Evolutionary conservation across 2,329 filamentous ascomycete genomes (phyloP), one percentile per base, ranked within the genome.

Genomic region (Calonectria multiphialidica): DNA sequence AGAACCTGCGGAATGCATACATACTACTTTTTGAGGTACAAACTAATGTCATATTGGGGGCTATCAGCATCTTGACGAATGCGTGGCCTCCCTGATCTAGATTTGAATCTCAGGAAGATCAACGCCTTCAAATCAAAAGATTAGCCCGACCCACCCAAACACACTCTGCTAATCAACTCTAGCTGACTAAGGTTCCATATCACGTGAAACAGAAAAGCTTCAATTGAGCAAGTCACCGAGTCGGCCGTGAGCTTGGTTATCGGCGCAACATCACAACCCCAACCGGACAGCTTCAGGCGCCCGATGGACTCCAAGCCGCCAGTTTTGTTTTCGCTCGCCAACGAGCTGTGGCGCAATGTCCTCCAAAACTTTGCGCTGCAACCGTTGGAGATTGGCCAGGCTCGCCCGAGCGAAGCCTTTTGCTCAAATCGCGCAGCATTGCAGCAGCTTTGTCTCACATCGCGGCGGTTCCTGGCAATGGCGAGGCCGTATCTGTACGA

Each of bases 401-500:
- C 44, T 40, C 44, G 42, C 16, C 59, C 45, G 30, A 69, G 47
- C 59, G 44, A 63, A 61, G 66, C 42, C 10, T 64, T 69, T 25
- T 45, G 44, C 47, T 53, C 67, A 47, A 61, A 50, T 40, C 55
- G 45, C 30, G 44, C 67, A 44, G 59, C 45, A 37, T 50, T 69
- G 45, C 57, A 57, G 45, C 53, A 69, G 45, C 59, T 69, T 45
- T 69, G 67, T 45, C 67, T 69, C 30, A 69, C 67, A 16, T 69
- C 67, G 18, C 57, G 55, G 42, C 59, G 57, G 35, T 64, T 69
- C 40, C 33, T 50, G 57, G 23, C 47, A 13, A 61, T 69, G 44
- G 57, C 67, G 5, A 61, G 67, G 21, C 59, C 67, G 2, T 64
- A 69, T 64, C 67, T 69, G n/a, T 69, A 69, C 25, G 67, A 64